Conservation (phyloP, 352 stramenopile species). For the Globisporangium radiosum region DNA sequence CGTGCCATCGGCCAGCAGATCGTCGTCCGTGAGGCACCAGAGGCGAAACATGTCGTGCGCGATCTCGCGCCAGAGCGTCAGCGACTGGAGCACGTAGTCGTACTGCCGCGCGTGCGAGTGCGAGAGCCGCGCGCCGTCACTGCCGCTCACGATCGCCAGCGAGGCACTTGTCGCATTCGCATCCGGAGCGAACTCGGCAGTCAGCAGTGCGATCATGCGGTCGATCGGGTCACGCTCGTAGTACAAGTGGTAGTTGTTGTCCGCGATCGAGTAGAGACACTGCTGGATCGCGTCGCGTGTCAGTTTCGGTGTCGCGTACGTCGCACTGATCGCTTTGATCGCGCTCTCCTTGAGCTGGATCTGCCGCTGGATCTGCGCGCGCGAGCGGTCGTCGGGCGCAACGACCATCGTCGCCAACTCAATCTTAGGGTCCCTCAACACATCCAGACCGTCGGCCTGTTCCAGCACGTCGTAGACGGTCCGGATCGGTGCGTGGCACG, state of each 20-base stretch:
- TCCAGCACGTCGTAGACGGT: conserved; percentile 90
- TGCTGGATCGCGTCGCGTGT: conserved; percentile 87
- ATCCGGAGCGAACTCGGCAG: conserved; percentile 80
- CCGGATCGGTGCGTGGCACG: conserved; percentile 71
- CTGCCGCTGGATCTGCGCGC: conserved; percentile 85
- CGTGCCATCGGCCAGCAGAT: conserved; percentile 79
- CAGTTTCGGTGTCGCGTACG: conserved; percentile 47
- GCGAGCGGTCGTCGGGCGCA: conserved; percentile 84
- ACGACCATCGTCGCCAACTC: conserved; percentile 94
- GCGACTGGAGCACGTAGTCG: conserved; percentile 94
- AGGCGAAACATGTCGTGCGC: conserved; percentile 95
- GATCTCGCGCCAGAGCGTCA: conserved; percentile 96
- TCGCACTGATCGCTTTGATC: conserved; percentile 80
- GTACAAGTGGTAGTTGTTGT: conserved; percentile 97
- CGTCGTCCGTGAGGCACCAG: conserved; percentile 93
- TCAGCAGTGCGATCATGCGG: conserved; percentile 90
- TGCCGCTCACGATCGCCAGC: conserved; percentile 90
- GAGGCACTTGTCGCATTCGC: conserved; percentile 69
- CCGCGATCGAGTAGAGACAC: conserved; percentile 94
- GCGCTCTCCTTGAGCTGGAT: conserved; percentile 92
- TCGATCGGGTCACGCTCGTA: conserved; percentile 96
- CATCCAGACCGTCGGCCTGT: conserved; percentile 47
- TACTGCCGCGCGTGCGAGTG: conserved; percentile 94
- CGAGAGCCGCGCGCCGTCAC: conserved; percentile 90
- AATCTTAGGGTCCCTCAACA: conserved; percentile 87